Evolutionary conservation across 768 basidiomycete genomes (phyloP).

Genomic region (Boletus tylopilopsis): DNA sequence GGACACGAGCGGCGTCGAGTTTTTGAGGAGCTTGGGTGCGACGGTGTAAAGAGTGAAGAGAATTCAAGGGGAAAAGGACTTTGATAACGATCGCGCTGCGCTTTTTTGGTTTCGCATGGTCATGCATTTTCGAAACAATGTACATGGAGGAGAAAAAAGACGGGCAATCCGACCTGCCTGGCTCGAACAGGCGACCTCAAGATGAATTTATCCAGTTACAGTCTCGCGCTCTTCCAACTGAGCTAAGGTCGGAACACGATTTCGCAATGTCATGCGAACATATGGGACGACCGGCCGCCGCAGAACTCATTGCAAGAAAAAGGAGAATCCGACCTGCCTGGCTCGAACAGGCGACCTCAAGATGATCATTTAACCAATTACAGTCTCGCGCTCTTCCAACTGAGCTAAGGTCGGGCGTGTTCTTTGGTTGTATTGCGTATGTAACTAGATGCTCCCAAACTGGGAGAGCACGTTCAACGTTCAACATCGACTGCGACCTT

Average conservation of each 20-base stretch:
- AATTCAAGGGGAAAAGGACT: no score
- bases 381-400: conserved; percentile 51
- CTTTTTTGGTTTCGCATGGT: background rate
- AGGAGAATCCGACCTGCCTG: conserved; percentile 38
- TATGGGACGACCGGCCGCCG: no score
- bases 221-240: conserved; percentile 52
- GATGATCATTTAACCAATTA: conserved; percentile 35
- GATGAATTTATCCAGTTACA: conserved; percentile 36
- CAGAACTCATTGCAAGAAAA: no score
- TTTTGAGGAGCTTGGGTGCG: conserved; percentile 21
- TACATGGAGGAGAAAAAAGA: background rate
- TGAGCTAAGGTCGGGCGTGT: conserved; percentile 29
- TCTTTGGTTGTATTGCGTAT: no score
- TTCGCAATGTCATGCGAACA: no score
- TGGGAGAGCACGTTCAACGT: no score
- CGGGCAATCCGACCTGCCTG: conserved; percentile 35
- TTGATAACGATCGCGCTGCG: no score
- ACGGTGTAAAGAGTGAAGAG: background rate
- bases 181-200: conserved; percentile 45
- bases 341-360: conserved; percentile 45
- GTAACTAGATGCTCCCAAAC: no score
- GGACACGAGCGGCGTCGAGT: conserved; percentile 16
- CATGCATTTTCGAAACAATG: no score
- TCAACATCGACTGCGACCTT: no score
- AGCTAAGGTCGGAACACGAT: conserved; percentile 9